phyloP scores from a whole-genome alignment of 129 eudicot species.

The Pulicaria dysenterica region DNA sequence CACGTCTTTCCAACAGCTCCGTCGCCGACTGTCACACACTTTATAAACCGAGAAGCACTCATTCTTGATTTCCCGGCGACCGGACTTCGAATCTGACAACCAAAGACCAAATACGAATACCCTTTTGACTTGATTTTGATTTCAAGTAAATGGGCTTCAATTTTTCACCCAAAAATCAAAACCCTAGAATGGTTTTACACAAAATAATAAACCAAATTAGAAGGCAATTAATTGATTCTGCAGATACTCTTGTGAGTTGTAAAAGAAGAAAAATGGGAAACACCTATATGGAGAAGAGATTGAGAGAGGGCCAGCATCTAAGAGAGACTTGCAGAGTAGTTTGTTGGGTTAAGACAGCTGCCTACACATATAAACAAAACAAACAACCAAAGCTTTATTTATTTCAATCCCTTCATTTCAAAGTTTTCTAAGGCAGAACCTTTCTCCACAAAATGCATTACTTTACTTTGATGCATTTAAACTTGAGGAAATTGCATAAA shows the following conservation, averaged over 20 bases:
- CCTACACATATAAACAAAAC: not conserved
- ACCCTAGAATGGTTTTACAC: slow-evolving; percentile 30
- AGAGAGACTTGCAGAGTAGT: not conserved
- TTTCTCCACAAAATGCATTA: no score
- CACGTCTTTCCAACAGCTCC: slow-evolving; percentile 96
- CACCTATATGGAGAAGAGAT: not conserved
- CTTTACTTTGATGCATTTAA: no score
- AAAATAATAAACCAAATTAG: slow-evolving; percentile 17
- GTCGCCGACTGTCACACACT: slow-evolving; percentile 92
- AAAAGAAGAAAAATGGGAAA: not conserved
- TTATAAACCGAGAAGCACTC: slow-evolving; percentile 85
- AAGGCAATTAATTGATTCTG: not conserved
- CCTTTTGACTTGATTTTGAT: not conserved
- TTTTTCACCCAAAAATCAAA: slow-evolving; percentile 18
- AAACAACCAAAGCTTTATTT: not conserved
- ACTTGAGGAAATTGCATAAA: no score
- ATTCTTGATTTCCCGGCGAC: slow-evolving; percentile 38
- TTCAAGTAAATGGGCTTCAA: not conserved
- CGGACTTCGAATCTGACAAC: slow-evolving; percentile 16
- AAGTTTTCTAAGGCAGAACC: not conserved
- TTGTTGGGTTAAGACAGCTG: slow-evolving; percentile 22
- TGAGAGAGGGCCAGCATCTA: no score
- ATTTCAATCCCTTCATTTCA: slow-evolving; percentile 1
- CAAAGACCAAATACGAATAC: not conserved
- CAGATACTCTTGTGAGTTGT: not conserved